phyloP scores from a whole-genome alignment of 1,284 basidiomycete species.

The Porogramme epimiltina region DNA sequence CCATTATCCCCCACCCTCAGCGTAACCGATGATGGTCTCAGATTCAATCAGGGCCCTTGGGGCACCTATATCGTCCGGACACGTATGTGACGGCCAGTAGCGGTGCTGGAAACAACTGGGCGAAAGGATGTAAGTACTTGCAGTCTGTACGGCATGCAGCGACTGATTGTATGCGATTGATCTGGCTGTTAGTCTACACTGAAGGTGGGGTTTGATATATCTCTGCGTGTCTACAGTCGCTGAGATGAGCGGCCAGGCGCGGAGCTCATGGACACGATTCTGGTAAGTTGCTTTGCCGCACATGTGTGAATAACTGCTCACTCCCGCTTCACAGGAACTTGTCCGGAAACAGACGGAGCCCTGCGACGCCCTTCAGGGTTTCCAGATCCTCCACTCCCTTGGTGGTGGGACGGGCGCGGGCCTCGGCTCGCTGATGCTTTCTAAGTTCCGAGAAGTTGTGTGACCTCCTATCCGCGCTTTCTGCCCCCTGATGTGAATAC shows the following conservation, averaged over 20 bases:
- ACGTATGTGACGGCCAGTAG: slow-evolving; percentile 76
- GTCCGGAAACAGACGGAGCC: slow-evolving; percentile 76
- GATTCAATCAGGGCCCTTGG: slow-evolving; percentile 71
- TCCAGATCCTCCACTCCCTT: slow-evolving; percentile 91
- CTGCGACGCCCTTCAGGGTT: slow-evolving; percentile 91
- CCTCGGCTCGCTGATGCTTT: slow-evolving; percentile 79
- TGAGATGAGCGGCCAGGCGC: slow-evolving; percentile 56
- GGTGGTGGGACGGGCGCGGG: slow-evolving; percentile 94
- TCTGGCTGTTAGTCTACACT: slow-evolving; percentile 66
- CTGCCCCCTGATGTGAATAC: slow-evolving; percentile 36
- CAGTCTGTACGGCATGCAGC: neutral
- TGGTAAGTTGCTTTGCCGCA: slow-evolving; percentile 43
- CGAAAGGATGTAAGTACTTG: slow-evolving; percentile 76
- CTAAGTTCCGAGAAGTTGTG: slow-evolving; percentile 81
- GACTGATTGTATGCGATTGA: neutral
- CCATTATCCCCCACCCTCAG: neutral
- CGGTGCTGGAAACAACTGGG: slow-evolving; percentile 94
- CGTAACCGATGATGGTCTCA: slow-evolving; percentile 28
- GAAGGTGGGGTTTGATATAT: slow-evolving; percentile 55
- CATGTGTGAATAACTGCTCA: too few relatives aligned
- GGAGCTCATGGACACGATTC: slow-evolving; percentile 86
- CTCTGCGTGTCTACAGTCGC: slow-evolving; percentile 3
- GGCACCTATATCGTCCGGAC: slow-evolving; percentile 85
- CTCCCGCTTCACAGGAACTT: too few relatives aligned
- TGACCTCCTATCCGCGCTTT: slow-evolving; percentile 31